Conservation (phyloP, 345 rosid genomes). For the Populus tremula region DNA sequence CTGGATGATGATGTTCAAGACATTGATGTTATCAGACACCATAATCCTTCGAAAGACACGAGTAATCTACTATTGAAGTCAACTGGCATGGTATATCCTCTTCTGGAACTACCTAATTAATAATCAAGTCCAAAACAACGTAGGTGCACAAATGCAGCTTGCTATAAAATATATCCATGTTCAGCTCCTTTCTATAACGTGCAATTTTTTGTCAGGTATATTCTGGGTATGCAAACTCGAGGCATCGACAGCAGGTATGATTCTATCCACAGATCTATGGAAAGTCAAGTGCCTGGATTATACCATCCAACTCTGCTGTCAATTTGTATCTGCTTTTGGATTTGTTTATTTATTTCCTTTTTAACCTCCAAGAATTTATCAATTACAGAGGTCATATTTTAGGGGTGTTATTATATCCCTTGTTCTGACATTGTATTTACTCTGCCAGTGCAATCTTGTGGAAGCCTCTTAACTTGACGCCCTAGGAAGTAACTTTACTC, state of each 20-base stretch:
- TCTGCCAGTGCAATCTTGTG: not conserved
- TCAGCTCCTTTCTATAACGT: not conserved
- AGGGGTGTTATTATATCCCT: not conserved
- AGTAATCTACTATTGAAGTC: no score
- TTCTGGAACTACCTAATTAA: no score
- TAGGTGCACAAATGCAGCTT: no score
- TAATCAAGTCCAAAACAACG: no score
- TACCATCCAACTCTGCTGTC: not conserved
- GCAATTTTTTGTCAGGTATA: not conserved
- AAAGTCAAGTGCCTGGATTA: not conserved
- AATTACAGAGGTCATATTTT: not conserved
- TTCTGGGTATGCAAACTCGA: not conserved
- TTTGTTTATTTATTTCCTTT: not conserved
- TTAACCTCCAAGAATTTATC: not conserved
- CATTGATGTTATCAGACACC: no score
- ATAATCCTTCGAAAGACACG: no score
- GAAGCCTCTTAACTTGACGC: not conserved
- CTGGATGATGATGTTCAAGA: no score
- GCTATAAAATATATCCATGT: not conserved
- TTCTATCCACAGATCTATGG: not conserved
- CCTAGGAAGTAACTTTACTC: not conserved
- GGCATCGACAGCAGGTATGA: not conserved
- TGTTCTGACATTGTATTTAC: not conserved
- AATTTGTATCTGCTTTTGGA: not conserved
- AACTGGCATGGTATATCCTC: no score